Conservation (phyloP, 176 grass and related monocot genomes). For the Tuctoria greenei region DNA sequence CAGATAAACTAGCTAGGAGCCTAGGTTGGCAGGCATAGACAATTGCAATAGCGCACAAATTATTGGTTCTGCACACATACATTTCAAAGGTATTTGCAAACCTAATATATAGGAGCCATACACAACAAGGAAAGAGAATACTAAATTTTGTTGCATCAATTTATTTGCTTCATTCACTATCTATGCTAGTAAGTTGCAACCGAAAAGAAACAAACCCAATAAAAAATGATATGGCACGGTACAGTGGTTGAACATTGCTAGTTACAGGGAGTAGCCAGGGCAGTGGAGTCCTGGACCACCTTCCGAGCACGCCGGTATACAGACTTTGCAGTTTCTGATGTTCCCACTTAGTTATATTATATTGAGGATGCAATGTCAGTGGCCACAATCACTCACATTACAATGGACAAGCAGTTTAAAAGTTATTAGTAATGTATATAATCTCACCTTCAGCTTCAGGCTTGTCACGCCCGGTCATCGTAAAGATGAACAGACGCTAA, state of each 20-base stretch:
- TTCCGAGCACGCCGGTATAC: constrained; percentile 66
- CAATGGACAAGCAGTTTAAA: not conserved
- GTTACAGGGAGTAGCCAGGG: constrained; percentile 18
- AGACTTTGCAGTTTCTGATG: constrained; percentile 56
- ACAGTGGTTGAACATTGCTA: not conserved
- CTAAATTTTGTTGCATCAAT: constrained; percentile 13
- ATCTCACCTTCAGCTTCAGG: constrained; percentile 60
- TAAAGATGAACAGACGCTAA: too few species aligned
- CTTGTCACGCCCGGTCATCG: too few species aligned
- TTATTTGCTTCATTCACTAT: not conserved
- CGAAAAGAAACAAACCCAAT: constrained; percentile 1
- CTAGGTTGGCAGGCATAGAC: not conserved
- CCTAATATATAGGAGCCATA: not conserved
- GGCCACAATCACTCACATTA: not conserved
- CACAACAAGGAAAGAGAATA: not conserved
- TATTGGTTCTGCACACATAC: not conserved
- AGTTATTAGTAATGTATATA: not conserved
- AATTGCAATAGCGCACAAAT: not conserved
- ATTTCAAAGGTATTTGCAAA: not conserved
- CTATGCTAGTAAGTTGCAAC: constrained; percentile 4
- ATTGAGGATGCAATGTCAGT: constrained; percentile 12
- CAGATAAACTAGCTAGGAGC: not conserved
- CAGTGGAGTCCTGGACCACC: constrained; percentile 41
- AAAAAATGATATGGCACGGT: constrained; percentile 35
- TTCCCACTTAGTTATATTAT: constrained; percentile 51